These are phyloP conservation scores for Emericellopsis atlantica DNA, from an alignment of 2,329 filamentous ascomycete species.

Conservation along the genomic window DNA sequence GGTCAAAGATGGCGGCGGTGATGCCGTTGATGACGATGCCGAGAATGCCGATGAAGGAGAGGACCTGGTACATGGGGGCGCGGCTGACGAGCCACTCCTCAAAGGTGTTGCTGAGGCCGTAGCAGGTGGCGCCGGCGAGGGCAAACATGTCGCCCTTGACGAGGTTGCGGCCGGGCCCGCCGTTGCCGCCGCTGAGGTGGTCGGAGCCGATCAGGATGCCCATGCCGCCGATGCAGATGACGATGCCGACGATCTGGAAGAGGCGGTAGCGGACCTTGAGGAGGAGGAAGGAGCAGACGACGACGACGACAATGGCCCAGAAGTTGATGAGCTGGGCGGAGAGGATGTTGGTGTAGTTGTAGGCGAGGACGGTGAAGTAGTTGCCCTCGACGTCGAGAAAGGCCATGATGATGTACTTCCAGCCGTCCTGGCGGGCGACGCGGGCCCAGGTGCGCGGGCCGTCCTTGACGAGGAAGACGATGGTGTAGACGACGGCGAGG, in stretches of 20 bases:
- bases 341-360: slow-evolving; percentile 82
- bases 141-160: slow-evolving; percentile 91
- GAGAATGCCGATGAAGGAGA: slow-evolving; percentile 82
- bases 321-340: slow-evolving; percentile 96
- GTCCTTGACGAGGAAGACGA: slow-evolving; percentile 66
- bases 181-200: slow-evolving; percentile 63
- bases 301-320: slow-evolving; percentile 93
- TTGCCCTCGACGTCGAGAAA: slow-evolving; percentile 96
- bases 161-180: slow-evolving; percentile 47
- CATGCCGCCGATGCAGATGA: slow-evolving; percentile 84
- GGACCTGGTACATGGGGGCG: slow-evolving; percentile 80
- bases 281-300: slow-evolving; percentile 69
- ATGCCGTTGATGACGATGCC: slow-evolving; percentile 84
- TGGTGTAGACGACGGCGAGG: slow-evolving; percentile 70
- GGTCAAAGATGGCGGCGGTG: slow-evolving; percentile 87
- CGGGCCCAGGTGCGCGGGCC: slow-evolving; percentile 58
- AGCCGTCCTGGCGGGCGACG: slow-evolving; percentile 59
- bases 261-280: slow-evolving; percentile 82
- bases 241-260: slow-evolving; percentile 74
- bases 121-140: slow-evolving; percentile 77
- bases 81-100: slow-evolving; percentile 91
- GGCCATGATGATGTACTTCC: slow-evolving; percentile 86
- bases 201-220: slow-evolving; percentile 79
- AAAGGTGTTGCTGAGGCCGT: slow-evolving; percentile 81
- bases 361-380: slow-evolving; percentile 94